Evolutionary conservation across 495 filamentous ascomycete genomes (phyloP).

Genomic region (Talaromyces thailandensis): DNA sequence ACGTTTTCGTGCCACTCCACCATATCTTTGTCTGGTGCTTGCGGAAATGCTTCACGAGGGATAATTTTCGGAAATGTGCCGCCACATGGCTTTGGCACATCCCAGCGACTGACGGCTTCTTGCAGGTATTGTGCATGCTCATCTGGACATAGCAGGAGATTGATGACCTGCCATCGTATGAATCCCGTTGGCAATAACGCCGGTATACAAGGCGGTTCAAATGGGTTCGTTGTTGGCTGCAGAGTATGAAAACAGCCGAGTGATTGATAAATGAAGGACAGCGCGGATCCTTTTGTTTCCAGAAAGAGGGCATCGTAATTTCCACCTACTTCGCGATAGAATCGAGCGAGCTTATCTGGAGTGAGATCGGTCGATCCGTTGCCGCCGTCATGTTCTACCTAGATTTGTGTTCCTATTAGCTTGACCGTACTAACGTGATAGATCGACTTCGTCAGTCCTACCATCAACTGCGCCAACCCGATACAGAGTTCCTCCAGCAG

Average conservation of each 20-base stretch:
- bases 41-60: constrained; percentile 68
- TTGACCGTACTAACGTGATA: background rate
- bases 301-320: constrained; percentile 87
- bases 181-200: constrained; percentile 78
- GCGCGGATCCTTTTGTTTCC: constrained; percentile 57
- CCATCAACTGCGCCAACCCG: constrained; percentile 73
- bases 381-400: constrained; percentile 50
- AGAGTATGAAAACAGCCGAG: constrained; percentile 80
- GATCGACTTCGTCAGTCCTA: constrained; percentile 34
- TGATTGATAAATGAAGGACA: constrained; percentile 88
- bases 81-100: constrained; percentile 62
- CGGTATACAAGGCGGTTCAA: constrained; percentile 65
- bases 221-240: constrained; percentile 61
- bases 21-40: constrained; percentile 65
- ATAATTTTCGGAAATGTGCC: constrained; percentile 71
- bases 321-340: constrained; percentile 82
- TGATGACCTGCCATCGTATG: constrained; percentile 88
- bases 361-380: constrained; percentile 54
- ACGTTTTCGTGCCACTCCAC: constrained; percentile 76
- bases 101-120: constrained; percentile 67
- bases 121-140: constrained; percentile 82
- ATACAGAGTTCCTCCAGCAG: constrained; percentile 68
- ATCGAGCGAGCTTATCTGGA: constrained; percentile 74
- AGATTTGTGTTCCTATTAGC: constrained; percentile 14
- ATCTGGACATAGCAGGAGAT: constrained; percentile 78